Conservation (phyloP, 352 stramenopile species). For the Phytophthora colocasiae region DNA sequence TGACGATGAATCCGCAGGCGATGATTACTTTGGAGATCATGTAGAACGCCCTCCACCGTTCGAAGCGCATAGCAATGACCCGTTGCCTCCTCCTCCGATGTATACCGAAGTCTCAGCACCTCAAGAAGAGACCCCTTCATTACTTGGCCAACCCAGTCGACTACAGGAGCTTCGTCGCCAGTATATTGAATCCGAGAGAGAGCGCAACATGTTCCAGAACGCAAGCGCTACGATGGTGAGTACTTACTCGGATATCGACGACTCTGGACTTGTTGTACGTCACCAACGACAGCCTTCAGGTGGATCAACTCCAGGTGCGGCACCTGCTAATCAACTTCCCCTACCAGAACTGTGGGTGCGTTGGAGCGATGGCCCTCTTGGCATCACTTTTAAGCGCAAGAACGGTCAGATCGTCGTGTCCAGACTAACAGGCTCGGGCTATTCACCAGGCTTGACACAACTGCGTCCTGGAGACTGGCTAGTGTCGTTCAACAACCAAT, state of each 20-base stretch:
- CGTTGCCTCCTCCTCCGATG: conserved; percentile 22
- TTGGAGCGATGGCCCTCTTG: conserved; percentile 75
- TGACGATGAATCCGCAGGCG: conserved; percentile 29
- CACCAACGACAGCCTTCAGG: conserved; percentile 27
- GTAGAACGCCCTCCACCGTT: conserved; percentile 39
- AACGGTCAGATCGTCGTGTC: conserved; percentile 83
- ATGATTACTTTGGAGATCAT: conserved; percentile 26
- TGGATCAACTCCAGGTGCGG: neutral
- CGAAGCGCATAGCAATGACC: conserved; percentile 27
- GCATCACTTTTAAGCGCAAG: conserved; percentile 85
- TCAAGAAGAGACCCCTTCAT: conserved; percentile 21
- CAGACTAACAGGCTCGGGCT: conserved; percentile 72
- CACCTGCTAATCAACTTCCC: conserved; percentile 36
- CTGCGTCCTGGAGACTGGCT: conserved; percentile 78
- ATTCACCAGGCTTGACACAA: conserved; percentile 69
- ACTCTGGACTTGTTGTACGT: conserved; percentile 65
- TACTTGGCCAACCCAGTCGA: conserved; percentile 38
- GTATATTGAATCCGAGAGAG: conserved; percentile 74
- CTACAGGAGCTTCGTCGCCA: conserved; percentile 67
- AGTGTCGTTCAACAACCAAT: conserved; percentile 76
- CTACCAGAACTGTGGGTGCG: conserved; percentile 73
- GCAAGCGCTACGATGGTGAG: conserved; percentile 51
- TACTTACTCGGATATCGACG: conserved; percentile 76
- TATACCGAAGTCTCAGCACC: conserved; percentile 24
- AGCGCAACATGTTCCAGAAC: conserved; percentile 51